Evolutionary conservation across 2,329 filamentous ascomycete genomes (phyloP).

Genomic region (Stromatinia cepivora): DNA sequence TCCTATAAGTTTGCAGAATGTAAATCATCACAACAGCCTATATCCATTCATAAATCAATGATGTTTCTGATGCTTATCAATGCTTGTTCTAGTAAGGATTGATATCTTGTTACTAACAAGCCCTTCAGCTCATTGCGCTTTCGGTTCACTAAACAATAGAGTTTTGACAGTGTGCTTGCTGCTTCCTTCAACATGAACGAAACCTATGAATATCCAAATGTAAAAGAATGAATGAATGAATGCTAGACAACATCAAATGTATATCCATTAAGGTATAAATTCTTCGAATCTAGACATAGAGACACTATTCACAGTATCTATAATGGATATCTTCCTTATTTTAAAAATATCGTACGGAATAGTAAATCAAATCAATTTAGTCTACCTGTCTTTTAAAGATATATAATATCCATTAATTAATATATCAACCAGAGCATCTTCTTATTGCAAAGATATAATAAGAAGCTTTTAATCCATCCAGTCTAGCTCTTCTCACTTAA

Average conservation of each 20-base stretch:
- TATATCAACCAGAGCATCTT: too few species aligned
- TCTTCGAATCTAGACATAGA: not conserved
- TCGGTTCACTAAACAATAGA: not conserved
- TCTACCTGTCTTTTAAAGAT: too few species aligned
- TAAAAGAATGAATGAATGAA: not conserved
- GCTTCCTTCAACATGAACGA: not conserved
- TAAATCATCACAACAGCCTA: not conserved
- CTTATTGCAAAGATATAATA: too few species aligned
- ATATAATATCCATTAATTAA: too few species aligned
- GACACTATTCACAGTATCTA: not conserved
- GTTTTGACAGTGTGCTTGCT: not conserved
- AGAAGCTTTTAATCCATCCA: too few species aligned
- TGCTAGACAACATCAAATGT: not conserved
- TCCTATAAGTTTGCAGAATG: not conserved
- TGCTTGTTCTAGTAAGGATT: not conserved
- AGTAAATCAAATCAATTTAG: too few species aligned
- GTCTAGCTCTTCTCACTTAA: not conserved
- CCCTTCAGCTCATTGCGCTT: not conserved
- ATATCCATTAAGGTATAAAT: not conserved
- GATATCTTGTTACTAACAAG: not conserved
- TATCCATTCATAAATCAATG: conserved; percentile 1
- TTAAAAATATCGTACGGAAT: not conserved
- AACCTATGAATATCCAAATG: not conserved
- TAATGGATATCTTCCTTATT: not conserved
- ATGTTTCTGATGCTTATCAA: not conserved